These are phyloP conservation scores for Scheffersomyces illinoinensis DNA, from an alignment of 1,139 yeast genomes.

Conservation along the genomic window DNA sequence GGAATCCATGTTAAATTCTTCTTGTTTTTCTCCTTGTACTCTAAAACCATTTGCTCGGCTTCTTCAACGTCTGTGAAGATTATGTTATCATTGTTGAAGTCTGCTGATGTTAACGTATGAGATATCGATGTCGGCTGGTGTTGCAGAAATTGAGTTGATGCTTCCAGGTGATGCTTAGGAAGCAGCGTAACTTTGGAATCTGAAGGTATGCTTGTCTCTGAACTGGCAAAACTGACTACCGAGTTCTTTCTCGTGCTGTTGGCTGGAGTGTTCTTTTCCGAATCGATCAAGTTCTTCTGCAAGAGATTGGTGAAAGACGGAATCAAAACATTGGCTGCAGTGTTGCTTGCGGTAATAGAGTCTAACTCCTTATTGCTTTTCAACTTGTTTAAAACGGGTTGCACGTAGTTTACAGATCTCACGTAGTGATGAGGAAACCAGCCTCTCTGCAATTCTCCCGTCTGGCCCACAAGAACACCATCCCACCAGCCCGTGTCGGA, in stretches of 20 bases:
- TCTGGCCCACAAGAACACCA: slow-evolving; percentile 50
- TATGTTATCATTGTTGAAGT: slow-evolving; percentile 12
- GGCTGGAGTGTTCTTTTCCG: slow-evolving; percentile 31
- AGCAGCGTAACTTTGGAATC: slow-evolving; percentile 8
- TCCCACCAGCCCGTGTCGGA: slow-evolving; percentile 77
- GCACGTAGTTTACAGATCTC: slow-evolving; percentile 48
- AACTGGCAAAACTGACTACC: slow-evolving; percentile 50
- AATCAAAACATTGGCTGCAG: slow-evolving; percentile 51
- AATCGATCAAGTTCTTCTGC: slow-evolving; percentile 37
- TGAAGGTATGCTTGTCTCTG: slow-evolving; percentile 32
- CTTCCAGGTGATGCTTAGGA: background rate
- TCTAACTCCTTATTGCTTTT: slow-evolving; percentile 45
- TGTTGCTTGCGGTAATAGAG: slow-evolving; percentile 49
- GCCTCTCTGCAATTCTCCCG: slow-evolving; percentile 56
- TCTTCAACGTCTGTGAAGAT: slow-evolving; percentile 28
- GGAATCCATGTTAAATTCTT: slow-evolving; percentile 52
- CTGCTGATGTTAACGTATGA: slow-evolving; percentile 9
- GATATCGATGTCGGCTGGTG: slow-evolving; percentile 8
- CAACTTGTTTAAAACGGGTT: slow-evolving; percentile 43
- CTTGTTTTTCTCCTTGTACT: slow-evolving; percentile 29
- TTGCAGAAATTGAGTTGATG: slow-evolving; percentile 7
- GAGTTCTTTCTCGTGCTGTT: slow-evolving; percentile 44
- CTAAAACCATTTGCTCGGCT: slow-evolving; percentile 38
- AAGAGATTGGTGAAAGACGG: slow-evolving; percentile 45
- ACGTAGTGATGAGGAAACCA: slow-evolving; percentile 75